A percentile compares a stretch with the other conserved stretches of the same genome.
These are phyloP conservation scores for Lavandula angustifolia DNA, from an alignment of 257 asterid genomes.

Conservation along the genomic window DNA sequence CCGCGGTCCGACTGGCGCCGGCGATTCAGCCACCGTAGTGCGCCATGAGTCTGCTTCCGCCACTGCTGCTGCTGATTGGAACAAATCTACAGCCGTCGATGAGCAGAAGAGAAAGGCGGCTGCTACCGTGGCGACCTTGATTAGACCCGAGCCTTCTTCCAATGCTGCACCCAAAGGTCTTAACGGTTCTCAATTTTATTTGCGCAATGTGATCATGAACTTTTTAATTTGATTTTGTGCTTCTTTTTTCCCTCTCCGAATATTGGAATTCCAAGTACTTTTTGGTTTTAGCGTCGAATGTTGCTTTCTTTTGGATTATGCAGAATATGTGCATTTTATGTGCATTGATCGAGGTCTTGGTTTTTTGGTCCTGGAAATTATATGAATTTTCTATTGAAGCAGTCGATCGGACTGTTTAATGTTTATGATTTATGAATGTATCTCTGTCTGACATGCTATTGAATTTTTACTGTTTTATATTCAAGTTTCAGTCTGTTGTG, in stretches of 20 bases:
- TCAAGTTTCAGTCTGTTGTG: not conserved
- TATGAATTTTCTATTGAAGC: constrained; percentile 12
- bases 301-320: constrained; percentile 10
- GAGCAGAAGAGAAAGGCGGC: constrained; percentile 37
- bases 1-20: too few species aligned
- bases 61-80: constrained; percentile 40
- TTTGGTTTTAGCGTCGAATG: not conserved
- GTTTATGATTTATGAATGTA: not conserved
- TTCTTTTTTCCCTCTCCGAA: not conserved
- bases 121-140: constrained; percentile 36
- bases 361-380: not conserved
- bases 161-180: constrained; percentile 44
- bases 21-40: constrained; percentile 39
- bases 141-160: constrained; percentile 43
- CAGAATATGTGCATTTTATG: constrained; percentile 37
- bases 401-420: constrained; percentile 12
- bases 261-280: constrained; percentile 1
- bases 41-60: constrained; percentile 45
- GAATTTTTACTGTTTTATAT: constrained; percentile 4
- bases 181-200: constrained; percentile 11
- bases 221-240: not conserved
- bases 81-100: constrained; percentile 32
- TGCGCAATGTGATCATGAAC: constrained; percentile 25
- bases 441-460: not conserved
- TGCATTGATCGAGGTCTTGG: constrained; percentile 31